Conservation (phyloP, 768 basidiomycete genomes). For the Amanita rubescens region DNA sequence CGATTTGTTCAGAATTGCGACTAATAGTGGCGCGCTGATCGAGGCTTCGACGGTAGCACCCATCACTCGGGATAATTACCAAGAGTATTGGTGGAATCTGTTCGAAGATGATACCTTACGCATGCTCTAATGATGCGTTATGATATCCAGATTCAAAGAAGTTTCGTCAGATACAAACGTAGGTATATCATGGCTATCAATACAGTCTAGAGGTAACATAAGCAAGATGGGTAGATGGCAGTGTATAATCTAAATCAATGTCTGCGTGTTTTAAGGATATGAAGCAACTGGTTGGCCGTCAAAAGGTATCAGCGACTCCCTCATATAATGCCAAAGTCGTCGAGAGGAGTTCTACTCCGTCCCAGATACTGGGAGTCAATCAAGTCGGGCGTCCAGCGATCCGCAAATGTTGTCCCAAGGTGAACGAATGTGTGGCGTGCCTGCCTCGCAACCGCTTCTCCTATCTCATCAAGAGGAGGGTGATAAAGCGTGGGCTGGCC, state of each 20-base stretch:
- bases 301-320: too few relatives aligned
- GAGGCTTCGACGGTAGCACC: not conserved
- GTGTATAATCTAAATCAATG: not conserved
- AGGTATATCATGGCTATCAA: not conserved
- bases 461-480: not conserved
- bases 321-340: not conserved
- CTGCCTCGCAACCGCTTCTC: not conserved
- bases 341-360: not conserved
- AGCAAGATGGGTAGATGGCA: not conserved
- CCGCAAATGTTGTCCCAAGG: not conserved
- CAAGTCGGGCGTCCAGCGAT: not conserved
- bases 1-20: constrained; percentile 16
- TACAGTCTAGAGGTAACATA: not conserved
- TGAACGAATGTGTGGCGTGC: constrained; percentile 1
- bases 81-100: constrained; percentile 26
- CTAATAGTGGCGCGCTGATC: not conserved
- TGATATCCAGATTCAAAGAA: not conserved
- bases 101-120: constrained; percentile 9
- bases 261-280: not conserved
- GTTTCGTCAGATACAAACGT: not conserved
- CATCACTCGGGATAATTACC: constrained; percentile 15
- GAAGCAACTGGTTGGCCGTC: too few relatives aligned
- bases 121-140: not conserved
- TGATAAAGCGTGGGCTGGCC: too few relatives aligned
- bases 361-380: not conserved